phyloP scores from a whole-genome alignment of 306 rosid genomes.

The Vigna angularis region DNA sequence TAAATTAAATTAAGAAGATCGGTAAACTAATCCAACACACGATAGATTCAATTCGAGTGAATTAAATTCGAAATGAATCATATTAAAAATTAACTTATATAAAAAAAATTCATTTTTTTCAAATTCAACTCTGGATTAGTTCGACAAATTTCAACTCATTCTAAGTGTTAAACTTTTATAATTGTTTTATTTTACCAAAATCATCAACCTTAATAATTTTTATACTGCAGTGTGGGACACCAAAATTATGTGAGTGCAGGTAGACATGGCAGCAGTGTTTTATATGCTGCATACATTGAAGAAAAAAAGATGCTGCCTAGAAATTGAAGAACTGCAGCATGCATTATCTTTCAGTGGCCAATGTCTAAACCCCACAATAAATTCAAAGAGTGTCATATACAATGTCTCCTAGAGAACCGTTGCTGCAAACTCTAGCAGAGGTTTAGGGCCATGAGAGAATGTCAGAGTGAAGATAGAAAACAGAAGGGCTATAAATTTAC shows the following conservation, averaged over 20 bases:
- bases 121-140: too few species aligned
- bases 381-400: not conserved
- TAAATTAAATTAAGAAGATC: too few species aligned
- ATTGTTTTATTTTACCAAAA: too few species aligned
- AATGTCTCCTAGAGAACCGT: constrained; percentile 33
- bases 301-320: not conserved
- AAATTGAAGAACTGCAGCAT: not conserved
- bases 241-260: constrained; percentile 1
- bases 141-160: too few species aligned
- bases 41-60: fast-evolving
- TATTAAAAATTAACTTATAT: too few species aligned
- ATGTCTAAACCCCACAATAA: constrained; percentile 3
- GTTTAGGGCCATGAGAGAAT: constrained; percentile 36
- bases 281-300: too few species aligned
- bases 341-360: not conserved
- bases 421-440: not conserved
- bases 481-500: constrained; percentile 37
- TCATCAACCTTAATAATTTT: too few species aligned
- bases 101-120: too few species aligned
- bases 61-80: fast-evolving
- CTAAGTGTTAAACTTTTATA: too few species aligned
- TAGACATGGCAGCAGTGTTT: not conserved
- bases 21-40: fast-evolving
- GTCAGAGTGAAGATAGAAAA: constrained; percentile 38
- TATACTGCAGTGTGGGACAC: not conserved